Conservation (phyloP, 345 rosid genomes). For the Physaria fendleri region DNA sequence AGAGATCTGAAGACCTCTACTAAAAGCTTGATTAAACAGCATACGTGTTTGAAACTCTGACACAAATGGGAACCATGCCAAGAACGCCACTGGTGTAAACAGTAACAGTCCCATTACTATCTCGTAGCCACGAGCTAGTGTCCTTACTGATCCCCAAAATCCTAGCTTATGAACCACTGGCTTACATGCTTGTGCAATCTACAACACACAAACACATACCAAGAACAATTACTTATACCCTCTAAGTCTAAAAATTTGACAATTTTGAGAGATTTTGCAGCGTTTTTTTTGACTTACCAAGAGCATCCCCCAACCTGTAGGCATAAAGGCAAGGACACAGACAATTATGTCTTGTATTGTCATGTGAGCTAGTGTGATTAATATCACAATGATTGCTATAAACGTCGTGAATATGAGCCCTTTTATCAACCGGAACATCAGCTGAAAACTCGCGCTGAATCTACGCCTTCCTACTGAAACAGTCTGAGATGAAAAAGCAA, state of each 20-base stretch:
- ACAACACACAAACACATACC: conserved; percentile 3
- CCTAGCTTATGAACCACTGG: conserved; percentile 65
- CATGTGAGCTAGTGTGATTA: conserved; percentile 86
- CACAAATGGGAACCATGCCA: conserved; percentile 98
- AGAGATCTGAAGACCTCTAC: conserved; percentile 97
- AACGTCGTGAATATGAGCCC: conserved; percentile 91
- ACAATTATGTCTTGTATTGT: conserved; percentile 77
- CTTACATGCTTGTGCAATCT: conserved; percentile 97
- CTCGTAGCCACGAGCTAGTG: conserved; percentile 95
- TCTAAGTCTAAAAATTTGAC: too few species aligned
- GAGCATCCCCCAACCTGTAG: conserved; percentile 99
- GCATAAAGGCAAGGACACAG: conserved; percentile 97
- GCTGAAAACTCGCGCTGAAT: conserved; percentile 94
- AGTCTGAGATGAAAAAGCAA: conserved; percentile 44
- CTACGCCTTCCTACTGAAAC: conserved; percentile 90
- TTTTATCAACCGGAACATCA: conserved; percentile 86
- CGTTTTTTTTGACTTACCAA: conserved; percentile 43
- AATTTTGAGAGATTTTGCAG: too few species aligned
- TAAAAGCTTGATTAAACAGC: conserved; percentile 99
- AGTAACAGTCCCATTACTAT: conserved; percentile 85
- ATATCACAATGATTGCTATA: conserved; percentile 60
- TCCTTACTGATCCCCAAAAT: conserved; percentile 84
- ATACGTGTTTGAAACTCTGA: conserved; percentile 98
- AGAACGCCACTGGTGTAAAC: conserved; percentile 96
- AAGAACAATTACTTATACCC: too few species aligned